phyloP scores from a whole-genome alignment of 257 asterid species.

The Petunia axillaris region DNA sequence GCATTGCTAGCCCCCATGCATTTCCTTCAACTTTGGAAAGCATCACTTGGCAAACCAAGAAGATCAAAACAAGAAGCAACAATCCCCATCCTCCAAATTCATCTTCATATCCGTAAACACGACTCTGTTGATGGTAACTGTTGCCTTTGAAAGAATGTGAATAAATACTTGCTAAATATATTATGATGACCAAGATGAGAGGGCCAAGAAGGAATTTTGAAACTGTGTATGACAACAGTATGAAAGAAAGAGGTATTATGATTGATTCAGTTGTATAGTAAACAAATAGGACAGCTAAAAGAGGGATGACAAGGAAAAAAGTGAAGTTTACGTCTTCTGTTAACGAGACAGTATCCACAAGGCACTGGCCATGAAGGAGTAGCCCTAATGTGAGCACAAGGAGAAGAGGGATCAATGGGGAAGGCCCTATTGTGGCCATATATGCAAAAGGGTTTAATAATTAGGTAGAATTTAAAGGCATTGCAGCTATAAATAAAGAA shows the following conservation, averaged over 20 bases:
- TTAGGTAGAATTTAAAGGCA: not conserved
- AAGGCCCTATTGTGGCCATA: conserved; percentile 22
- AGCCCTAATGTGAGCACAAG: conserved; percentile 19
- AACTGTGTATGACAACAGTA: not conserved
- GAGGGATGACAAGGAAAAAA: not conserved
- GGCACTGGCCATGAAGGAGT: conserved; percentile 16
- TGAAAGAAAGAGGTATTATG: conserved; percentile 2
- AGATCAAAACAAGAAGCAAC: conserved; percentile 8
- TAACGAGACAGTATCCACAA: not conserved
- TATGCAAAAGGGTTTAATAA: not conserved
- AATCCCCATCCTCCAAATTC: conserved; percentile 6
- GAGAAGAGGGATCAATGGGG: conserved; percentile 30
- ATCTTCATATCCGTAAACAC: not conserved
- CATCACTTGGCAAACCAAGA: conserved; percentile 16
- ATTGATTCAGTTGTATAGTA: conserved; percentile 7
- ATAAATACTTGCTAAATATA: not conserved
- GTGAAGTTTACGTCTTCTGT: not conserved
- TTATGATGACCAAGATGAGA: not conserved
- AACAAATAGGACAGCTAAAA: not conserved
- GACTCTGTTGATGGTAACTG: not conserved
- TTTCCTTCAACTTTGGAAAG: not conserved
- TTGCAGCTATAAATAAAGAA: not conserved
- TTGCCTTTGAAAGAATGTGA: not conserved
- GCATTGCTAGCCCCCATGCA: not conserved
- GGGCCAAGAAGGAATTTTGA: conserved; percentile 20